Evolutionary conservation across 2,329 filamentous ascomycete genomes (phyloP).

Genomic region (Arthroderma uncinatum): DNA sequence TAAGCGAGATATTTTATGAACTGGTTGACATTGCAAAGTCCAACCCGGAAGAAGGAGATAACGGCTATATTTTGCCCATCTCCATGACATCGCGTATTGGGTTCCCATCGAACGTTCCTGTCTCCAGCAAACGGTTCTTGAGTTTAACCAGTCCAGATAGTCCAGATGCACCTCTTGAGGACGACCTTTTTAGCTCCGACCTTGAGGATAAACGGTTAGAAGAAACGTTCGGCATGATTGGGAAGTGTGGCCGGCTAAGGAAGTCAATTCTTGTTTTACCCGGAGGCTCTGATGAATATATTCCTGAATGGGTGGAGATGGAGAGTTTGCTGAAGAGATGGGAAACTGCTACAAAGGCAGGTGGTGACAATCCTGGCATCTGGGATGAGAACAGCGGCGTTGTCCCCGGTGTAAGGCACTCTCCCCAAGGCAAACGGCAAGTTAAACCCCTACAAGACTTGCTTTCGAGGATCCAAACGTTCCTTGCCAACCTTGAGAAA

Average conservation of each 20-base stretch:
- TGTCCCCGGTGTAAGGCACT: slow-evolving; percentile 40
- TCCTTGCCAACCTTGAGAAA: slow-evolving; percentile 22
- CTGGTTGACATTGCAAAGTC: slow-evolving; percentile 26
- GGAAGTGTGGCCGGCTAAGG: slow-evolving; percentile 27
- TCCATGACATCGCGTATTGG: slow-evolving; percentile 25
- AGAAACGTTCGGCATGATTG: slow-evolving; percentile 52
- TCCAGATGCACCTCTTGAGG: slow-evolving; percentile 52
- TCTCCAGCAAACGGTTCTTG: slow-evolving; percentile 49
- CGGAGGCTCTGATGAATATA: slow-evolving; percentile 38
- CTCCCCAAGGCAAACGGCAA: slow-evolving; percentile 40
- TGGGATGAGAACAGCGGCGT: slow-evolving; percentile 42
- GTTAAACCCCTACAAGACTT: slow-evolving; percentile 27
- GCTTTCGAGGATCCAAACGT: slow-evolving; percentile 26
- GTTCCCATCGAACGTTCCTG: slow-evolving; percentile 29
- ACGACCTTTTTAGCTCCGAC: slow-evolving; percentile 82
- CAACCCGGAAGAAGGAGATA: slow-evolving; percentile 15
- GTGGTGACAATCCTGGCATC: slow-evolving; percentile 22
- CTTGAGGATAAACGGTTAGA: slow-evolving; percentile 48
- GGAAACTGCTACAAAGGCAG: slow-evolving; percentile 31
- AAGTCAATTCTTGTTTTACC: slow-evolving; percentile 35
- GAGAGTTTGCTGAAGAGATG: slow-evolving; percentile 33
- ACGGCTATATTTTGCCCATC: slow-evolving; percentile 26
- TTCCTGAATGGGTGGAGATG: slow-evolving; percentile 37
- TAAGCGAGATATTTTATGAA: slow-evolving; percentile 23
- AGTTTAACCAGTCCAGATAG: slow-evolving; percentile 44